Evolutionary conservation across 2,329 filamentous ascomycete species (phyloP).

Genomic region (Harringtonia lauricola): DNA sequence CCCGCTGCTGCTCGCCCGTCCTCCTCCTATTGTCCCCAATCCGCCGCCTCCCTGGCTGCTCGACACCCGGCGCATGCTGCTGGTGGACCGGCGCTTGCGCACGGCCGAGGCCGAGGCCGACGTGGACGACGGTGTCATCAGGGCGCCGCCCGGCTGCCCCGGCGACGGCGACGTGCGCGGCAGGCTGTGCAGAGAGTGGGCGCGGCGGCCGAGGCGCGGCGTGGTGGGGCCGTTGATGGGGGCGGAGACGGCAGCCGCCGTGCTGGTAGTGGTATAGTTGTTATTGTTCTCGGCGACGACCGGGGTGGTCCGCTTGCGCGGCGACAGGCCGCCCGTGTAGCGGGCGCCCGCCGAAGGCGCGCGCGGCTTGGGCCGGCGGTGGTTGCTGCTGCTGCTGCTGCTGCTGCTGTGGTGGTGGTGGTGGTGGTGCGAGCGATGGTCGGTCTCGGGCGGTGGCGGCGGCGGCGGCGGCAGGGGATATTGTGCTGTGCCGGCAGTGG

Average conservation of each 20-base stretch:
- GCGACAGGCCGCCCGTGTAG: constrained; percentile 16
- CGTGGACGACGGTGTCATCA: background rate
- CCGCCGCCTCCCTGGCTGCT: background rate
- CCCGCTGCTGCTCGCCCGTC: too few species aligned
- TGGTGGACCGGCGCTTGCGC: constrained; percentile 26
- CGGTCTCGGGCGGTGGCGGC: constrained; percentile 3
- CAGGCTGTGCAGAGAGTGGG: constrained; percentile 17
- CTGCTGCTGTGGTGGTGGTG: constrained; percentile 1
- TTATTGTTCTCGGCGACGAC: too few species aligned
- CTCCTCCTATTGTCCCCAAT: too few species aligned
- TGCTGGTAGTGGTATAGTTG: too few species aligned
- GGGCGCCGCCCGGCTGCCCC: background rate
- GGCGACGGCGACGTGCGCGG: constrained; percentile 4
- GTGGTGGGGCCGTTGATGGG: background rate
- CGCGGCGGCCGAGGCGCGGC: constrained; percentile 12
- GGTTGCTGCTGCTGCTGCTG: constrained; percentile 2
- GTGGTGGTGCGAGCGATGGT: background rate
- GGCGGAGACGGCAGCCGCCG: too few species aligned
- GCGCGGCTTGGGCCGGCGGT: constrained; percentile 33
- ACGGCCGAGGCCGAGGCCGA: constrained; percentile 13
- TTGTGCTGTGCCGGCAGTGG: background rate
- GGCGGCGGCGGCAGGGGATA: background rate
- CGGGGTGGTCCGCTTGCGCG: constrained; percentile 8
- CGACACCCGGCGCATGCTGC: constrained; percentile 14
- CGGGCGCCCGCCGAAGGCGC: constrained; percentile 44